Evolutionary conservation across 441 rosid species (phyloP).

Genomic region (Pelargonium citronellum): DNA sequence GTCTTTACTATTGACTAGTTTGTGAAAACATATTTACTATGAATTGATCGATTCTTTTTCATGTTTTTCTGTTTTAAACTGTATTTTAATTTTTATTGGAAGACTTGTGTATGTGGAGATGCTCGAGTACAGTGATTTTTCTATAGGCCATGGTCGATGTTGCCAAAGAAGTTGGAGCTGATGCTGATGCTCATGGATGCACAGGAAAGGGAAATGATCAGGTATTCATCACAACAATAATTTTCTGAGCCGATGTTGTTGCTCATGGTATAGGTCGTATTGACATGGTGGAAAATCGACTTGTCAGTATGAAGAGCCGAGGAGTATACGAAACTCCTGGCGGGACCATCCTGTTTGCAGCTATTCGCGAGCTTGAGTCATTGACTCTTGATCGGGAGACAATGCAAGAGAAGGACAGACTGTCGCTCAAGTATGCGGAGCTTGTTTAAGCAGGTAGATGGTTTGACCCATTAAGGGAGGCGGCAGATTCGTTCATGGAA

Average conservation of each 20-base stretch:
- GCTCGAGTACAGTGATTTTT: too few species aligned
- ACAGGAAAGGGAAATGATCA: constrained; percentile 99
- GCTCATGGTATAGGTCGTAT: constrained; percentile 72
- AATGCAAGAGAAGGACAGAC: constrained; percentile 67
- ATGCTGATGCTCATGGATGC: constrained; percentile 93
- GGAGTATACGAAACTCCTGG: constrained; percentile 98
- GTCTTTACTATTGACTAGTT: too few species aligned
- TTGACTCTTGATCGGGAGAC: constrained; percentile 78
- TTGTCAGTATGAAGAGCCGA: constrained; percentile 97
- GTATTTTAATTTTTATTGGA: too few species aligned
- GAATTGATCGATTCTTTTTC: too few species aligned
- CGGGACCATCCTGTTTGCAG: constrained; percentile 73
- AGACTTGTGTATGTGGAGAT: too few species aligned
- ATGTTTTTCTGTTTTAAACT: too few species aligned
- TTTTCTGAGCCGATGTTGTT: too few species aligned
- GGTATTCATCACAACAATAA: constrained; percentile 34
- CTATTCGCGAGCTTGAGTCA: constrained; percentile 70
- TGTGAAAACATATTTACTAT: too few species aligned
- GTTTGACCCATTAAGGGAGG: constrained; percentile 81
- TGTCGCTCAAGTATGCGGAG: constrained; percentile 84
- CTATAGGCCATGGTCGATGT: constrained; percentile 98
- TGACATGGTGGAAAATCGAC: constrained; percentile 89
- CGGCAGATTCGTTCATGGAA: constrained; percentile 85
- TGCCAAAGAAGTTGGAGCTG: constrained; percentile 94
- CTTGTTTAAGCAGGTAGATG: constrained; percentile 90